These are phyloP conservation scores for Cytospora mali DNA, from an alignment of 2,329 filamentous ascomycete species.

Conservation along the genomic window DNA sequence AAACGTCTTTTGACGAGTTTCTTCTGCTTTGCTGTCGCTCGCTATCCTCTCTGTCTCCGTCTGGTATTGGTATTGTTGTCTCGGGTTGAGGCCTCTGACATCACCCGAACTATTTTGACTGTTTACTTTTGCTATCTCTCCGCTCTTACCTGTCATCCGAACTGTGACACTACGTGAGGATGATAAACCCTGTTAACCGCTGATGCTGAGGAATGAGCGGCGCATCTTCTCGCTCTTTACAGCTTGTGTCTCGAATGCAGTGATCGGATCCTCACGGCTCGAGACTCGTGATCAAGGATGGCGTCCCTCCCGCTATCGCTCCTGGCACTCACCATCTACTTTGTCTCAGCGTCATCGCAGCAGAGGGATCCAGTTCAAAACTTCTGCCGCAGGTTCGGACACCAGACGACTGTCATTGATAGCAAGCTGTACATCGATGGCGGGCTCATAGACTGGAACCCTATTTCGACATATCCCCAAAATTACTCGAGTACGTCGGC, in stretches of 20 bases:
- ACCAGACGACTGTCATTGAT: constrained; percentile 63
- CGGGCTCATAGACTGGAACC: constrained; percentile 58
- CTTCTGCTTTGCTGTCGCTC: constrained; percentile 7
- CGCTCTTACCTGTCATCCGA: not conserved
- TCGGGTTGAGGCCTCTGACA: not conserved
- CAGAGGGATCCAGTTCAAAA: constrained; percentile 55
- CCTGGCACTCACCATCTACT: constrained; percentile 8
- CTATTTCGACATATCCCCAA: constrained; percentile 47
- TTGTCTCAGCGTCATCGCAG: constrained; percentile 30
- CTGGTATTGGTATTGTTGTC: not conserved
- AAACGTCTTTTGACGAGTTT: not conserved
- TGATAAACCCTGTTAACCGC: not conserved
- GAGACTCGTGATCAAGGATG: constrained; percentile 9
- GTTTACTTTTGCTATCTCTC: constrained; percentile 4
- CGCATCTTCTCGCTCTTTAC: not conserved
- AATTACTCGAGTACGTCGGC: constrained; percentile 59
- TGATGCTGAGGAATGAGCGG: constrained; percentile 11
- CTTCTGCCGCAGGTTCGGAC: constrained; percentile 58
- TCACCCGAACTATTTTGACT: constrained; percentile 1
- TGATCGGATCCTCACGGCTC: constrained; percentile 1
- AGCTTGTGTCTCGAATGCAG: constrained; percentile 8
- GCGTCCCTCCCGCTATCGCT: constrained; percentile 2
- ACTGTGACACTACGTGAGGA: not conserved
- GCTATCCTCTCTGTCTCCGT: not conserved
- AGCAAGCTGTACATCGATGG: constrained; percentile 64